Evolutionary conservation across 169 alveolate species (phyloP), one percentile per base, ranked within the genome.

Genomic region (Eimeria zaria): DNA sequence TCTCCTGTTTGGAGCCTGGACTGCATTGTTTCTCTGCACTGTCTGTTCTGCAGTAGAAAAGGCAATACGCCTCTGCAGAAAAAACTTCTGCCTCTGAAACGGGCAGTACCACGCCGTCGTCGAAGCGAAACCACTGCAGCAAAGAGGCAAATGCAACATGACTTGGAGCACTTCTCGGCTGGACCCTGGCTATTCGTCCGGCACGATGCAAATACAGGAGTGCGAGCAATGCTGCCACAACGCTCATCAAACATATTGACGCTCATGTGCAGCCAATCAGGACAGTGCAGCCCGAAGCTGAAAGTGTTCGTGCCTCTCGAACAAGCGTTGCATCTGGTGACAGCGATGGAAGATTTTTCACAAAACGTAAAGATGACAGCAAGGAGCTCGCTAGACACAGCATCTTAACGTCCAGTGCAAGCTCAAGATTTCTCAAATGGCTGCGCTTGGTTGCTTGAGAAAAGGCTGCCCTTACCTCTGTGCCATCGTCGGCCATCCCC

Each of bases 111-210:
- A 87, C 33, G 11, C 93, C 93, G 53, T 87, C 93, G 73, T 87
- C 93, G 51, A 87, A 87, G 55, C 93, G 93, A 39, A 87, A 87
- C 93, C 93, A 87, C 93, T 87, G 93, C 91, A 55, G 74, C 55
- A 60, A 8, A 81, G 12, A 36, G 60, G 53, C n/a, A 73, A 73
- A 16, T 3, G 33, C 51, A 73, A 73, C 33, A 14, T 30, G 30
- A 39, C 6, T 36, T 39, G 53, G 55, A 39, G 51, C 51, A 33
- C 33, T 18, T 69, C 30, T 11, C 36, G 27, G 22, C 22, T 73
- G 33, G 53, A 4, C 53, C 0, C 39, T 39, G 53, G 83, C 83
- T 39, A 16, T 6, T 22, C 33, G 33, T 22, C 53, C 16, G 16
- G 83, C 30, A 39, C 18, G 16, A 39, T 73, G 30, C 53, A 39